Base-by-base conservation (phyloP, 148 eudicot genomes). In the Nepenthes gracilis region DNA sequence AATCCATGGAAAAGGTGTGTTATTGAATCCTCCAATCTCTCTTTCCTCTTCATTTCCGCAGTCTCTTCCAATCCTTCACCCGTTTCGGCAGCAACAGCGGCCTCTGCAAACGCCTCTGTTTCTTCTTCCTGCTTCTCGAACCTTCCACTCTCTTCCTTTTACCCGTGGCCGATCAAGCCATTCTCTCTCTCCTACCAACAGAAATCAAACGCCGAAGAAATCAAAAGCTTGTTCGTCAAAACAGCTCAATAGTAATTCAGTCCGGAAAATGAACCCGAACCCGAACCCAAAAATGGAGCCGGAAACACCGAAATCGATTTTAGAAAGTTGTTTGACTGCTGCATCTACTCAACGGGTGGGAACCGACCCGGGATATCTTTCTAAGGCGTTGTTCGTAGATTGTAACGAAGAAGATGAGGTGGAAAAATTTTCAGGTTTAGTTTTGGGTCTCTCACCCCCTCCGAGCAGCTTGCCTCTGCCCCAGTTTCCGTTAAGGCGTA, bases 401-500 rank as follows among this genome's bases (percentile, higher is more conserved):
- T 1, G 5, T 10, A 40, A 40, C 10, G 35, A 33, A 9, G 34
- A 3, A 14, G 57, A 58, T 23, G 50, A 43, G 63, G 43, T 47
- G 36, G 45, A 40, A 4, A 45, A 40, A 9, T 60, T 60, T 60
- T 37, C 38, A 57, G 49, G 36, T 63, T 67, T 62, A 36, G 69
- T 66, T 62, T 70, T 53, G 34, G 54, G 71, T 34, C 65, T 75
- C 23, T 78, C 95, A 48, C 95, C 95, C 37, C 90, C 90, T 23
- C 92, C 96, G 10, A 88, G 92, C 56, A 85, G 96, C 70, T 70
- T 85, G 79, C 96, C 96, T 40, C 68, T 88, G 80, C 96, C 96
- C 33, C 83, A 75, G 64, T 88, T 88, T 72, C 73, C 71, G 33
- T 37, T 80, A 60, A 70, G 85, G 84, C 79, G 77, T 8, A 81